Evolutionary conservation across 2,329 filamentous ascomycete genomes (phyloP).

Genomic region (Aureobasidium subglaciale): DNA sequence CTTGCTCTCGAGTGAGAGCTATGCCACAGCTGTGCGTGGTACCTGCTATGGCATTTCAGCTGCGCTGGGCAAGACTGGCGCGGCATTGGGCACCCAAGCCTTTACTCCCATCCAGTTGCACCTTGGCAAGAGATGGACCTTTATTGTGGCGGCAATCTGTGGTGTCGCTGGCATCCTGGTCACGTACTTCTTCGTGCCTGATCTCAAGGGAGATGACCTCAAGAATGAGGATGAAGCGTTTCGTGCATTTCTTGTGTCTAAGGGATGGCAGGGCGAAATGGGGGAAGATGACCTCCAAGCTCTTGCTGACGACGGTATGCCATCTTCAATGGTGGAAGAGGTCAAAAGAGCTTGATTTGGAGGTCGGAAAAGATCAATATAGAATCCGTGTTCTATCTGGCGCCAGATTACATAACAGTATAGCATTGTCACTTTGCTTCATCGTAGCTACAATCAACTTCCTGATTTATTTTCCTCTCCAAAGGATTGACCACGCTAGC

Average conservation of each 20-base stretch:
- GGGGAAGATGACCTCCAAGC: conserved; percentile 34
- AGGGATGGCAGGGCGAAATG: conserved; percentile 45
- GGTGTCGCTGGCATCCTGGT: conserved; percentile 42
- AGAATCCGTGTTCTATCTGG: too few relatives aligned
- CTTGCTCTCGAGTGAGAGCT: conserved; percentile 45
- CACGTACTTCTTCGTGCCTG: conserved; percentile 42
- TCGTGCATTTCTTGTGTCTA: conserved; percentile 35
- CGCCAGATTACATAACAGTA: too few relatives aligned
- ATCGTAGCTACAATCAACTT: too few relatives aligned
- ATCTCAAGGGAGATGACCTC: conserved; percentile 41
- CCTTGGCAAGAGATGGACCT: conserved; percentile 45
- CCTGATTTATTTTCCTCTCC: too few relatives aligned
- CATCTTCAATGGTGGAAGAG: not conserved
- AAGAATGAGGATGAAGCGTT: conserved; percentile 39
- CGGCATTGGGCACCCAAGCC: conserved; percentile 44
- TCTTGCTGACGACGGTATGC: conserved; percentile 23
- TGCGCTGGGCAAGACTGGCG: conserved; percentile 46
- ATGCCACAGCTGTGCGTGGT: conserved; percentile 46
- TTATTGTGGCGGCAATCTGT: conserved; percentile 47
- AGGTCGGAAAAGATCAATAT: too few relatives aligned
- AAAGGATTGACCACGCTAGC: too few relatives aligned
- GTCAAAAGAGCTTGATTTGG: not conserved
- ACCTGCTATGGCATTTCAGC: conserved; percentile 46
- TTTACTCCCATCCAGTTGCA: conserved; percentile 38
- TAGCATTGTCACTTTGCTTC: too few relatives aligned